Evolutionary conservation across 208 protist species (phyloP).

Genomic region (Angomonas deanei): DNA sequence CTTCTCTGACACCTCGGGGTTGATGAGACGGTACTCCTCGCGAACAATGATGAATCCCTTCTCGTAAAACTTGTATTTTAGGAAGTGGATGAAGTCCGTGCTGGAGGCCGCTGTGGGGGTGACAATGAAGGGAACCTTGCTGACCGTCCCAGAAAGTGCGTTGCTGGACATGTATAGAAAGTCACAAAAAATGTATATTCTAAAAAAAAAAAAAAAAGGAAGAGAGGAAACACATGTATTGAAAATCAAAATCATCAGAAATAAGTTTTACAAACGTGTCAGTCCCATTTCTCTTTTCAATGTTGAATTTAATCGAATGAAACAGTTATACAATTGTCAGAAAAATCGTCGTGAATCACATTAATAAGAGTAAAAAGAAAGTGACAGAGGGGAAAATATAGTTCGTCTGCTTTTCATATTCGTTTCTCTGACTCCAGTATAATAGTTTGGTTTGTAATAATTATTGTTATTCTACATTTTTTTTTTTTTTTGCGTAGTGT

Average conservation of each 20-base stretch:
- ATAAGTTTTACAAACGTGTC: no score
- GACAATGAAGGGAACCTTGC: conserved; percentile 55
- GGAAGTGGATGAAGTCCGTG: conserved; percentile 58
- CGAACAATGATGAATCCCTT: conserved; percentile 80
- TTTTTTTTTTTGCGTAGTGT: neutral
- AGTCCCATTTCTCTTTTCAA: no score
- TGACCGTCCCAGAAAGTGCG: neutral
- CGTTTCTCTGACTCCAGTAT: no score
- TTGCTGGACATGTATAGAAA: neutral
- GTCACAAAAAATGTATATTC: no score
- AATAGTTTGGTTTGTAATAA: no score
- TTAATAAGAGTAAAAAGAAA: no score
- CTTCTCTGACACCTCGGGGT: conserved; percentile 64
- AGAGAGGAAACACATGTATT: conserved; percentile 9
- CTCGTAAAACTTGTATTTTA: conserved; percentile 77
- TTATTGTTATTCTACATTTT: no score
- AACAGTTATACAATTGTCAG: no score
- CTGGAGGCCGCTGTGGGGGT: conserved; percentile 47
- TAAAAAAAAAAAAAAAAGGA: neutral
- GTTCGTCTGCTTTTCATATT: no score
- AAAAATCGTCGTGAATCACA: no score
- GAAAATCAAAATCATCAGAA: neutral
- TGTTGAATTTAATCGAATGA: no score
- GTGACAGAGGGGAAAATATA: no score
- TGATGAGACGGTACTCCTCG: conserved; percentile 73